Percentiles rank a stretch among this genome's conserved stretches.
phyloP scores from a whole-genome alignment of 371 early-diverging fungal species.

The Mucor saturninus region DNA sequence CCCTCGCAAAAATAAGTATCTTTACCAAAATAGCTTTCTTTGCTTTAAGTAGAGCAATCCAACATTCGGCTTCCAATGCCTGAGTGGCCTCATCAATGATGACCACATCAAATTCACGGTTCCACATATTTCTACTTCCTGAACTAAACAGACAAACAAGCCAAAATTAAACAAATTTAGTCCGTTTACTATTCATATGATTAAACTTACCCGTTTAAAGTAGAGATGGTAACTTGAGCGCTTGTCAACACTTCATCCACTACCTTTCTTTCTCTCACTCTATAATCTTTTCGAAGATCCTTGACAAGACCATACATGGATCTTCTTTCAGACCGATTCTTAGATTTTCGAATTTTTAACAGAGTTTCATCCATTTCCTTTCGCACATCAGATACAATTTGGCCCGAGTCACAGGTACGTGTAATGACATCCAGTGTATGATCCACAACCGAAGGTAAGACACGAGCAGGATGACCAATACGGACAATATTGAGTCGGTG shows the following conservation, averaged over 20 bases:
- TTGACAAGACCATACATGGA: conserved; percentile 71
- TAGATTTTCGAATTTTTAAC: conserved; percentile 64
- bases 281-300: conserved; percentile 75
- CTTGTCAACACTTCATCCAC: conserved; percentile 64
- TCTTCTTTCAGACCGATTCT: conserved; percentile 69
- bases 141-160: conserved; percentile 29
- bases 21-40: conserved; percentile 76
- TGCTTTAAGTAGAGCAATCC: conserved; percentile 85
- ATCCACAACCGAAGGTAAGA: conserved; percentile 72
- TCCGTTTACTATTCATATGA: background rate
- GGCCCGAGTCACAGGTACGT: conserved; percentile 76
- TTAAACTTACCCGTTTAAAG: conserved; percentile 59
- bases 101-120: conserved; percentile 84
- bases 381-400: conserved; percentile 78
- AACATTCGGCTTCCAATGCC: conserved; percentile 88
- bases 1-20: no score
- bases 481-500: conserved; percentile 74
- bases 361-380: conserved; percentile 79
- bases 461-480: conserved; percentile 87
- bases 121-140: conserved; percentile 59
- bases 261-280: conserved; percentile 73
- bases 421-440: conserved; percentile 76
- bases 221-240: conserved; percentile 69
- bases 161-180: background rate
- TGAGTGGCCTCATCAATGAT: conserved; percentile 97